phyloP scores from a whole-genome alignment of 1,139 yeast genomes.

The Yamadazyma kanchanaburiensis region DNA sequence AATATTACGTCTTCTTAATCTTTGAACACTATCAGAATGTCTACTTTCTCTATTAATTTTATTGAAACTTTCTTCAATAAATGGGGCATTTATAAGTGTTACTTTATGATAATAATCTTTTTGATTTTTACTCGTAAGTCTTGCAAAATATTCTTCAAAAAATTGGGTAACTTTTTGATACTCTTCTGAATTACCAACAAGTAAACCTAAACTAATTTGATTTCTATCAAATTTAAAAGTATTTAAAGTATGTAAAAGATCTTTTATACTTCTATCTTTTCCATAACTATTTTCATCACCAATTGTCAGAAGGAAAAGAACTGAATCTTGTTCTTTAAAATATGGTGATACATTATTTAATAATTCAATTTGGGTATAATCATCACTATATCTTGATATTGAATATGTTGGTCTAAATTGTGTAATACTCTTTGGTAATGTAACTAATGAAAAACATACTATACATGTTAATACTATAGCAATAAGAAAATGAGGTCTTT shows the following conservation, averaged over 20 bases:
- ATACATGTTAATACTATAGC: background rate
- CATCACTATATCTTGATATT: constrained; percentile 1
- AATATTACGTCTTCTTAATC: constrained; percentile 29
- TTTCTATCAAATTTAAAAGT: constrained; percentile 14
- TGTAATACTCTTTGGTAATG: background rate
- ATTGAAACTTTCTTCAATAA: constrained; percentile 22
- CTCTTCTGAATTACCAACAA: constrained; percentile 24
- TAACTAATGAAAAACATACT: background rate
- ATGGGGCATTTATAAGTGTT: constrained; percentile 30
- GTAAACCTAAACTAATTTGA: constrained; percentile 26
- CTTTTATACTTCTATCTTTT: constrained; percentile 17
- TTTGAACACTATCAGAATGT: constrained; percentile 29
- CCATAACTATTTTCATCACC: constrained; percentile 29
- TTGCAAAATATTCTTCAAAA: constrained; percentile 13
- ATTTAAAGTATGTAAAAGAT: constrained; percentile 22
- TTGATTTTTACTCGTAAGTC: constrained; percentile 2
- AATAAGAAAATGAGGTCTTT: background rate
- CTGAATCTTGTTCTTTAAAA: constrained; percentile 12
- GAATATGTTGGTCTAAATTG: background rate
- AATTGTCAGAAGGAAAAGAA: constrained; percentile 22
- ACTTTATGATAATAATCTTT: constrained; percentile 15
- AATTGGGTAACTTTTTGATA: constrained; percentile 16
- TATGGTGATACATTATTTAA: constrained; percentile 10
- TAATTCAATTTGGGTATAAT: constrained; percentile 9
- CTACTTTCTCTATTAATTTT: constrained; percentile 21